Percentiles rank a stretch among this genome's conserved stretches.
Evolutionary conservation across 257 asterid genomes (phyloP).

Genomic region (Plectranthus barbatus): DNA sequence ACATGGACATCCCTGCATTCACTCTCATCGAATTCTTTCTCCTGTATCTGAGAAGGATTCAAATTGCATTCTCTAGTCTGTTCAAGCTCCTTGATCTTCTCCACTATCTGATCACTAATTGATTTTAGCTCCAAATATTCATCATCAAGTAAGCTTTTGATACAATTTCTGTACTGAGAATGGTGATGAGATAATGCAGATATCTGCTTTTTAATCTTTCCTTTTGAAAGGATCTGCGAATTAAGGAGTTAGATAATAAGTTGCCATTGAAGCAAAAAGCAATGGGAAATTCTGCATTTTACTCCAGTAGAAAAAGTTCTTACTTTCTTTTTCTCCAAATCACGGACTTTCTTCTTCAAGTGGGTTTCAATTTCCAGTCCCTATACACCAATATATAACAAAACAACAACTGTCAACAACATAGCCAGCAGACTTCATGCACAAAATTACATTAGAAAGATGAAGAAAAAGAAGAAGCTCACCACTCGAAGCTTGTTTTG

Average conservation of each 20-base stretch:
- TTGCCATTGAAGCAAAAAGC: conserved; percentile 5
- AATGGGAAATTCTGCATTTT: conserved; percentile 2
- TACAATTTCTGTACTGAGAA: conserved; percentile 42
- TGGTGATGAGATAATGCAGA: conserved; percentile 40
- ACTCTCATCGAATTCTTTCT: conserved; percentile 33
- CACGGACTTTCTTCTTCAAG: conserved; percentile 59
- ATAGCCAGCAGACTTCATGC: conserved; percentile 4
- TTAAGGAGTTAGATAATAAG: conserved; percentile 15
- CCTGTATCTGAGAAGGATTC: conserved; percentile 28
- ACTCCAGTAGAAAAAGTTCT: conserved; percentile 13
- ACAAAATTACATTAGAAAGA: not conserved
- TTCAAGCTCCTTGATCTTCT: conserved; percentile 55
- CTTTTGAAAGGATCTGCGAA: conserved; percentile 45
- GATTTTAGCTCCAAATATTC: conserved; percentile 61
- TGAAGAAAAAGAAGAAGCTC: conserved; percentile 16
- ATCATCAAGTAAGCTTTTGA: conserved; percentile 59
- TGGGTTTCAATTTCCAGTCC: conserved; percentile 89
- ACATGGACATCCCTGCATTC: conserved; percentile 76
- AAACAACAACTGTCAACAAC: not conserved
- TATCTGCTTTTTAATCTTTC: conserved; percentile 49
- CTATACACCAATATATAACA: conserved; percentile 31
- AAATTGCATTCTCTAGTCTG: conserved; percentile 25
- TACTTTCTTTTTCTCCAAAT: conserved; percentile 67
- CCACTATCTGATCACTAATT: conserved; percentile 37
- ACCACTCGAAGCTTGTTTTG: conserved; percentile 76